Evolutionary conservation across 768 basidiomycete species (phyloP).

Genomic region (Lactarius akahatsu): DNA sequence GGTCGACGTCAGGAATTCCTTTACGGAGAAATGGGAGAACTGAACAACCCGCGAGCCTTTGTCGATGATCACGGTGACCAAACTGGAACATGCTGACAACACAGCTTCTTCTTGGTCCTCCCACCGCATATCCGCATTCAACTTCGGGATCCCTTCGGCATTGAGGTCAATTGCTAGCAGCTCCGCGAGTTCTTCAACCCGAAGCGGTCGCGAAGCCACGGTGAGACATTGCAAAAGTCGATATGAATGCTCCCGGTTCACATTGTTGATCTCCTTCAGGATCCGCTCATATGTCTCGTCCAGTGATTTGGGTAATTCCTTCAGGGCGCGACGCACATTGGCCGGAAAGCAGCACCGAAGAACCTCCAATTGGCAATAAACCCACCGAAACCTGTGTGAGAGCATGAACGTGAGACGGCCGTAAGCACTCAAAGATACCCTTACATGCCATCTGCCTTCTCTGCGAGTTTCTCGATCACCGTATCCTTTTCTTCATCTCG

Average conservation of each 20-base stretch:
- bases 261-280: background rate
- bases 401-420: background rate
- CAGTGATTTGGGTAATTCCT: conserved; percentile 3
- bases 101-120: background rate
- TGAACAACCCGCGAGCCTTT: background rate
- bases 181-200: background rate
- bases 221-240: background rate
- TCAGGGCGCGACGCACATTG: background rate
- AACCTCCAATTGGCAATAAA: conserved; percentile 6
- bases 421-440: background rate
- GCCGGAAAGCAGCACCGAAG: background rate
- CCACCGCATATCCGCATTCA: background rate
- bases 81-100: background rate
- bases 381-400: conserved; percentile 12
- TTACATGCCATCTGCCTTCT: background rate
- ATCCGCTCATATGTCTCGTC: conserved; percentile 7
- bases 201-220: background rate
- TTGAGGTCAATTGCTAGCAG: background rate
- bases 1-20: background rate
- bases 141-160: background rate
- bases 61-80: background rate
- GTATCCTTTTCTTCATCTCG: background rate
- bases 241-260: background rate
- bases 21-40: background rate
- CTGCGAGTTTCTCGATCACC: background rate